Base-by-base conservation (phyloP, 163 green algal species). In the Coccomyxa subellipsoidea region DNA sequence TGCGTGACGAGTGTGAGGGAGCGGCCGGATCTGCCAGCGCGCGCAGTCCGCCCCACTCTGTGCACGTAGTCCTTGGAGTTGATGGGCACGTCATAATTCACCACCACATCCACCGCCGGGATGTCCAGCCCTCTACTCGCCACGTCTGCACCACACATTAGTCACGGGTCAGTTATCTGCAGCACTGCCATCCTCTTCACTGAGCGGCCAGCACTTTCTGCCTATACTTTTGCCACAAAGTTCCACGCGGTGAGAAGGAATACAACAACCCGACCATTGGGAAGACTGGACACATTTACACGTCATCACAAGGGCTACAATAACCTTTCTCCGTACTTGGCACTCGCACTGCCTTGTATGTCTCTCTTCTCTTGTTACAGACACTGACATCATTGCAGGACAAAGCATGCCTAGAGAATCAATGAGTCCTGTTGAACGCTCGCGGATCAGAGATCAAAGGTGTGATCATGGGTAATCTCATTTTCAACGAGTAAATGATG, bases 41-140 rank as follows among this genome's bases (percentile, higher is more conserved):
- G 90, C 0, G 97, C 97, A 0, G 97, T 99, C 36, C 97, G 90
- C 10, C 97, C 97, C 18, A 99, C 97, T 9, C 96, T 85, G 89
- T 99, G 97, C 69, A 99, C 92, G 85, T 99, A 99, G 89, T 99
- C 97, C 84, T 99, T 99, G 47, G 84, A 90, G 88, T 98, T 98
- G 76, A 88, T 91, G 29, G 96, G 96, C 32, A 99, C 93, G 85
- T 99, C 96, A 83, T 96, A 98, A 89, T 99, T 99, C 76, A 99
- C 47, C 8, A 99, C 96, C 8, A 98, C 86, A 72, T 99, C 96
- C n/a, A 99, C 96, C 7, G 88, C 90, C 37, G 93, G 91, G 78
- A 99, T 99, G 90, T 99, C 96, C 47, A 99, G 89, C 7, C 96
- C 96, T 69, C 96, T 88, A 18, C 88, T 92, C 25, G 96, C 96